Evolutionary conservation across 163 green algal genomes (phyloP).

Genomic region (Smithsoniella earleae): DNA sequence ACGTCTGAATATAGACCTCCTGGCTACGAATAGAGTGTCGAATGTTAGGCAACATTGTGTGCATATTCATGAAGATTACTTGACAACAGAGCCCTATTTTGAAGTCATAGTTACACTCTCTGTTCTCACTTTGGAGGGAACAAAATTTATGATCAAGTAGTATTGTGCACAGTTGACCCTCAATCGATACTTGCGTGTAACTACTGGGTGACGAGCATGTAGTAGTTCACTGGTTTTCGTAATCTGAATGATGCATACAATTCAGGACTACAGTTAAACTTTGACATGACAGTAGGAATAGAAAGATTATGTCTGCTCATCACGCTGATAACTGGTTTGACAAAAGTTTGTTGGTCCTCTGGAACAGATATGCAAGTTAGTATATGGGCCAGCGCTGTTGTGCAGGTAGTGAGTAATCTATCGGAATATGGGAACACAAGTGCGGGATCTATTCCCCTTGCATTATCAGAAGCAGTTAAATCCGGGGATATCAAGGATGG

Average conservation of each 20-base stretch:
- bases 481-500: conserved; percentile 66
- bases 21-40: neutral
- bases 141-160: neutral
- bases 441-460: conserved; percentile 89
- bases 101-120: neutral
- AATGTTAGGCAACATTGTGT: neutral
- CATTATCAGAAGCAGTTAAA: conserved; percentile 85
- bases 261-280: neutral
- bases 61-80: neutral
- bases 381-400: neutral
- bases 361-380: no score
- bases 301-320: neutral
- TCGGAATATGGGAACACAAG: conserved; percentile 94
- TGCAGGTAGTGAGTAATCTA: conserved; percentile 87
- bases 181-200: no score
- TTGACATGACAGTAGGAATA: no score
- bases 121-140: neutral
- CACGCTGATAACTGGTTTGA: no score
- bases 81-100: no score
- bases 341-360: no score
- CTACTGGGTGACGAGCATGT: no score
- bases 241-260: conserved; percentile 3
- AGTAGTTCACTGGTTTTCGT: no score
- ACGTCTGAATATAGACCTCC: no score
- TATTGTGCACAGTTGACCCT: neutral